Base-by-base conservation (phyloP, 2,329 filamentous ascomycete species). In the Aspergillaceae sp. region DNA sequence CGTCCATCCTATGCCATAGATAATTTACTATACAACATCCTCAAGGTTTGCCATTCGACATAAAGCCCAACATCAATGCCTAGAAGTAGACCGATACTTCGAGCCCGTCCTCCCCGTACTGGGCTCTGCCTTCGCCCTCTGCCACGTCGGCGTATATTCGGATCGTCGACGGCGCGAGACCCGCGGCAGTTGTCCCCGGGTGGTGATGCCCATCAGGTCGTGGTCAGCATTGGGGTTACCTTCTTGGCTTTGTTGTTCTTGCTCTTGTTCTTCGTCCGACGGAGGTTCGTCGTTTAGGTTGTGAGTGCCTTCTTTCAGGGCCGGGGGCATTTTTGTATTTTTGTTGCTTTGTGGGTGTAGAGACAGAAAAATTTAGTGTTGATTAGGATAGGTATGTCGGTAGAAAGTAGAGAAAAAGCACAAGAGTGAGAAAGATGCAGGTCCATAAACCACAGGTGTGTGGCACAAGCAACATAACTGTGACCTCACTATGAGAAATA, bases 171-270 rank as follows among this genome's bases (percentile, higher is more conserved):
- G 35, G 8, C 47, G 41, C 7, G 47, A 49, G 5, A 47, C 44
- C 7, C 47, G 44, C 28, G 44, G 47, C 11, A 42, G 35, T 26
- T n/a, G 32, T 8, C 28, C 30, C 27, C 9, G 46, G 40, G 40
- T 42, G 9, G 46, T 56, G 35, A 49, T 46, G 47, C 42, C 49
- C 52, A 37, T 53, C 44, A 47, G 49, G 36, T 51, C 53, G 47
- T 7, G 47, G 47, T 19, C 49, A 42, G 43, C 46, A 47, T 42
- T 54, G 41, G 41, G 51, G 50, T n/a, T n/a, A 9, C 46, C 42
- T 29, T 51, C 10, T 46, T 11, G n/a, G n/a, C n/a, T n/a, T n/a
- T n/a, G n/a, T 2, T 43, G 33, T 43, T 46, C 28, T 29, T 48
- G 46, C 40, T 43, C n/a, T 34, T 47, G 41, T 11, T 38, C 28